Base-by-base conservation (phyloP, 1,284 basidiomycete species). In the Leucoagaricus sp. region DNA sequence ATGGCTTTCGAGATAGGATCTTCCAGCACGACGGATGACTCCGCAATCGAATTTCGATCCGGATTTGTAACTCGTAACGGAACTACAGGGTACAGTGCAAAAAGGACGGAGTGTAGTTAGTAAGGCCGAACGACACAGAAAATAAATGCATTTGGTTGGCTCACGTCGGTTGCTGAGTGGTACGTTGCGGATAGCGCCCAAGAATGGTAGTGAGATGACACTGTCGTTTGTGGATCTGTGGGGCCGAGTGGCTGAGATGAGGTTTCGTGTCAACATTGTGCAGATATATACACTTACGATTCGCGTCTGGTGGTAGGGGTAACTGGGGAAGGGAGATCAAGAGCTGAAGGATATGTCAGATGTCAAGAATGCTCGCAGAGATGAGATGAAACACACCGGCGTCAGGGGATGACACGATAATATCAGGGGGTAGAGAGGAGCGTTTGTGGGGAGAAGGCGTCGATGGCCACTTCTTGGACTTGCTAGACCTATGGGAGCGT, bases 131-230 rank as follows among this genome's bases (percentile, higher is more conserved):
- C 29, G 31, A 17, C 40, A 44, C 55, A 52, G 50, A 44, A 21
- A 49, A 29, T 52, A 17, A 38, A 61, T 60, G 56, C 44, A 26
- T 57, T 57, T 57, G 34, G 55, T 54, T 25, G 57, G 49, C 72
- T 53, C 55, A 79, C 78, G 60, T 66, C 75, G 72, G 66, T 78
- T 74, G 49, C 73, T 72, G 17, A 69, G 65, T 21, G 77, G 76
- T 15, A 78, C 76, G 53, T 70, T 70, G 33, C 76, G 68, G 38
- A 79, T 67, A 66, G 74, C 71, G 55, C 72, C 73, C 51, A 79
- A 65, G 53, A 73, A 68, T 25, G 77, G 77, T 23, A 79, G 66
- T 10, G 76, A 78, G 59, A 74, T 72, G 23, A 78, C 77, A 55
- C 77, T 79, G 45, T 72, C 70, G 34, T 69, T 71, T 57, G 73